phyloP scores from a whole-genome alignment of 2,329 filamentous ascomycete species.

The Colletotrichum filicis region DNA sequence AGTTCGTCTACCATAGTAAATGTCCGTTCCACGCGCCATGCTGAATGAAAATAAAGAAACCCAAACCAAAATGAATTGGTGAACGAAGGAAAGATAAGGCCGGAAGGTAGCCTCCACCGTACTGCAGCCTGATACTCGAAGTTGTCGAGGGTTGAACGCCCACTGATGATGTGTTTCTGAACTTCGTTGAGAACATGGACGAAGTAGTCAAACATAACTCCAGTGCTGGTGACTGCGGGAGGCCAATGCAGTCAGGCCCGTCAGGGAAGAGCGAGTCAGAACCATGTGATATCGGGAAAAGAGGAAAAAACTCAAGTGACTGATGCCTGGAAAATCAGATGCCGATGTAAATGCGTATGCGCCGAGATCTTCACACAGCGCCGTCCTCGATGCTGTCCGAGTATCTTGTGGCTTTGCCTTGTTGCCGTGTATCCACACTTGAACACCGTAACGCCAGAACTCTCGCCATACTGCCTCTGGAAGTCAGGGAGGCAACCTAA shows the following conservation, averaged over 20 bases:
- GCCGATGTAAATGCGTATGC: conserved; percentile 32
- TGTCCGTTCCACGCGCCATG: conserved; percentile 34
- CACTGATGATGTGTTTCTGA: background rate
- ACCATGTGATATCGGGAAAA: background rate
- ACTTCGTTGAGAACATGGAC: conserved; percentile 2
- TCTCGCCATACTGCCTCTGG: background rate
- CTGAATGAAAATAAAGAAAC: conserved; percentile 34
- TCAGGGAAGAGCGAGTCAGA: background rate
- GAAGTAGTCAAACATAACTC: background rate
- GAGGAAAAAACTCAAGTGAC: background rate
- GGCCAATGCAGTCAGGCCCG: background rate
- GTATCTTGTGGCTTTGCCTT: background rate
- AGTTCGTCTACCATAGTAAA: conserved; percentile 31
- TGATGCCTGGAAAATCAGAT: background rate
- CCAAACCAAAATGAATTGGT: conserved; percentile 8
- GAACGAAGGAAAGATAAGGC: conserved; percentile 10
- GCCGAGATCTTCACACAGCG: background rate
- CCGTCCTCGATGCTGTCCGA: conserved; percentile 5
- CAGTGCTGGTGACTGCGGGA: background rate
- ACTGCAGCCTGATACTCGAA: conserved; percentile 9
- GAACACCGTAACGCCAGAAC: conserved; percentile 17
- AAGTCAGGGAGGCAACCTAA: background rate
- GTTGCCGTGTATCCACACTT: conserved; percentile 16
- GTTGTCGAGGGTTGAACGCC: conserved; percentile 4
- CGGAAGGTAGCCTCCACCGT: background rate